Percentiles rank a stretch among this genome's conserved stretches.
phyloP scores from a whole-genome alignment of 1,284 basidiomycete genomes.

The Fomitopsis palustris region DNA sequence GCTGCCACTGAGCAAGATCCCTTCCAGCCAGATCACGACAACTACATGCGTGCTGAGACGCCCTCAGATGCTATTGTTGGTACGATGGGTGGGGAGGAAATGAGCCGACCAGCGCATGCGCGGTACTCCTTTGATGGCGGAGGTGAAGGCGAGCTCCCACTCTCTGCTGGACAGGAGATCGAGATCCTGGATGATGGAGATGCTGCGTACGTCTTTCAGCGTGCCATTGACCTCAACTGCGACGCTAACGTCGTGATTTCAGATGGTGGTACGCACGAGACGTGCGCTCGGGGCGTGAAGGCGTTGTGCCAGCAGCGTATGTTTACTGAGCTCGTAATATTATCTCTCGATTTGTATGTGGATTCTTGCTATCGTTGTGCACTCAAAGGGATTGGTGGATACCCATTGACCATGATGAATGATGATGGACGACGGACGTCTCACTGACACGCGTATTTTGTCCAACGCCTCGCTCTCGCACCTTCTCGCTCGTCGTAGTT shows the following conservation, averaged over 20 bases:
- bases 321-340: slow-evolving; percentile 50
- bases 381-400: not conserved
- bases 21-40: slow-evolving; percentile 70
- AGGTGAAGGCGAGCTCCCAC: slow-evolving; percentile 72
- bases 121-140: slow-evolving; percentile 76
- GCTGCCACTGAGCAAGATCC: slow-evolving; percentile 44
- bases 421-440: not conserved
- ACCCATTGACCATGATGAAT: not conserved
- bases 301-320: slow-evolving; percentile 87
- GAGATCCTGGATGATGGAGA: slow-evolving; percentile 78
- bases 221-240: not conserved
- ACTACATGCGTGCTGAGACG: slow-evolving; percentile 73
- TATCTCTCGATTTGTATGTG: slow-evolving; percentile 13
- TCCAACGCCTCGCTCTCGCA: not conserved
- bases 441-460: not conserved
- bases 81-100: slow-evolving; percentile 58
- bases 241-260: not conserved
- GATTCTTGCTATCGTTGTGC: slow-evolving; percentile 22
- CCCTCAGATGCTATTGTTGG: slow-evolving; percentile 71
- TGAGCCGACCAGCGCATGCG: slow-evolving; percentile 69
- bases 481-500: not conserved
- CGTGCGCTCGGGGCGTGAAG: slow-evolving; percentile 72
- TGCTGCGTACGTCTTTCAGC: slow-evolving; percentile 57
- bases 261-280: slow-evolving; percentile 95
- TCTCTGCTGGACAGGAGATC: slow-evolving; percentile 69